These are phyloP conservation scores for Datisca glomerata DNA, from an alignment of 306 rosid species.

Conservation along the genomic window DNA sequence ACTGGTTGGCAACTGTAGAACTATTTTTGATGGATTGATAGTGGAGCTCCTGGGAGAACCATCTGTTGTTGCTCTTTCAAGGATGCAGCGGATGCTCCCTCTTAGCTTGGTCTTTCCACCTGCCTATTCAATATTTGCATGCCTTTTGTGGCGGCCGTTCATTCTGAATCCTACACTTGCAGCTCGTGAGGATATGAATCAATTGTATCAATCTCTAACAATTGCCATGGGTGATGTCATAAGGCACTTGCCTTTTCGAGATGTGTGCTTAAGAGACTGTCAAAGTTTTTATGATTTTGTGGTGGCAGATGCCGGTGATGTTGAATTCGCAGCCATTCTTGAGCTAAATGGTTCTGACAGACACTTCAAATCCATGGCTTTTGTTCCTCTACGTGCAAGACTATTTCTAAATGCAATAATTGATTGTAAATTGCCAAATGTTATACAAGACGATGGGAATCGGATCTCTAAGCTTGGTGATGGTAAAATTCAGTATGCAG, in stretches of 20 bases:
- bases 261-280: conserved; percentile 79
- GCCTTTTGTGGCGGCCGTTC: conserved; percentile 63
- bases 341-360: conserved; percentile 68
- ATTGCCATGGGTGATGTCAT: conserved; percentile 61
- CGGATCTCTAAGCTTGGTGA: conserved; percentile 50
- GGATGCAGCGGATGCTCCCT: conserved; percentile 94
- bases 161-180: conserved; percentile 42
- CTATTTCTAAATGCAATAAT: conserved; percentile 72
- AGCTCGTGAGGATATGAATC: conserved; percentile 63
- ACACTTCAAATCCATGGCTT: conserved; percentile 64
- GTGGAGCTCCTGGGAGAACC: conserved; percentile 90
- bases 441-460: conserved; percentile 36
- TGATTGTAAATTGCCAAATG: conserved; percentile 73
- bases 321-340: conserved; percentile 69
- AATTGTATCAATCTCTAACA: conserved; percentile 56
- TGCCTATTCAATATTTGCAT: conserved; percentile 83
- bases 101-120: conserved; percentile 74
- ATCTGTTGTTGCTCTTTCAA: conserved; percentile 64
- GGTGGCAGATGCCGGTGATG: conserved; percentile 59
- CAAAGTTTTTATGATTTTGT: conserved; percentile 78
- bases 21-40: conserved; percentile 63
- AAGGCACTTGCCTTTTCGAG: conserved; percentile 83
- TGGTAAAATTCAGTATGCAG: conserved; percentile 31
- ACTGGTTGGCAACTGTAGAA: conserved; percentile 87
- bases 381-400: conserved; percentile 91